Evolutionary conservation across 306 rosid genomes (phyloP), one percentile per base, ranked within the genome.

Genomic region (Lagenaria siceraria): DNA sequence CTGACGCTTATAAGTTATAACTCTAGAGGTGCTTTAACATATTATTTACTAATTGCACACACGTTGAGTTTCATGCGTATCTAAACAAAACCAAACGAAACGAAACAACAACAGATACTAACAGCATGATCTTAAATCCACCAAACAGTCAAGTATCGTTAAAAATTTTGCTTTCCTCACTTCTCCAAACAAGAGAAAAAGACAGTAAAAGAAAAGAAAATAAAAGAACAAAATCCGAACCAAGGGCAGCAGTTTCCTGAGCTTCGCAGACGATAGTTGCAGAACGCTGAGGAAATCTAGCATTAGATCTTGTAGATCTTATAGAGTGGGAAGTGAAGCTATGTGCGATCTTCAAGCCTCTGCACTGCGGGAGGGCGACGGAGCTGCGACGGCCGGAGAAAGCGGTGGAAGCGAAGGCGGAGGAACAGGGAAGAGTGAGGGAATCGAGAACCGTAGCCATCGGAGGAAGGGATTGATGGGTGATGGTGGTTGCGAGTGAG

Each of bases 371-470:
- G 73, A 87, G 38, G 17, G 40, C 12, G 58, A 69, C n/a, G 19
- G 86, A 65, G 77, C 7, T 62, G 15, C 79, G 80, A 80, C 81
- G 86, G 66, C 33, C 78, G 60, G 91, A 42, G 72, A 68, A 63
- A 43, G 70, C 24, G 8, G 90, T 82, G 73, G 91, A 83, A 51
- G 89, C 77, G 0, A 79, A 7, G 74, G 87, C 27, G 33, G 83
- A 74, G 76, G 91, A 82, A 83, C 85, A 90, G 81, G 88, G 86
- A 18, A 88, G 81, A 76, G 87, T 33, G 79, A 89, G 61, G 51
- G 90, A 55, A n/a, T 90, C 87, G 78, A 90, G 88, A 25, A 86
- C 65, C 68, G 91, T 83, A 40, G 97, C 96, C 99, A 95, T 95
- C 21, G 85, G 53, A 79, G 89, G 73, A 80, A 87, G 84, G 81